Conservation (phyloP, 1,284 basidiomycete species). For the Porogramme epimiltina region DNA sequence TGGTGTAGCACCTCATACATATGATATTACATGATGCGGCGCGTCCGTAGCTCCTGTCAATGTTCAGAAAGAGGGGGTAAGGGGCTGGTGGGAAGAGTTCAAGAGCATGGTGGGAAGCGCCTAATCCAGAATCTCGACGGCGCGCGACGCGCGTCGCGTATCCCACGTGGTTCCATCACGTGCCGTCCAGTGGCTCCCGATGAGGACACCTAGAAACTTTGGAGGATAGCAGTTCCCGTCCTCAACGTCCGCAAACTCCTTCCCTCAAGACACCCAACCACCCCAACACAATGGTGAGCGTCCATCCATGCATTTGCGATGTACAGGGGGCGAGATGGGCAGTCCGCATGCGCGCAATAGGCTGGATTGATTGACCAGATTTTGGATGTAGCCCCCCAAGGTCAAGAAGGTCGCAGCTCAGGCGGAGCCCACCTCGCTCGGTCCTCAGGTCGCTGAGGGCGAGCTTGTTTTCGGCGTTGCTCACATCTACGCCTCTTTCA, state of each 20-base stretch:
- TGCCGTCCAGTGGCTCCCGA: too few relatives aligned
- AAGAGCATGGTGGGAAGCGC: too few relatives aligned
- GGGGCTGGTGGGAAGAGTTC: too few relatives aligned
- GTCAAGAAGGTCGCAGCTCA: conserved; percentile 71
- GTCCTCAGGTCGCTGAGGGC: conserved; percentile 93
- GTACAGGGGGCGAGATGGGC: neutral
- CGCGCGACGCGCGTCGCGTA: too few relatives aligned
- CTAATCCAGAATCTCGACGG: too few relatives aligned
- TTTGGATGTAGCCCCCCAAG: conserved; percentile 71
- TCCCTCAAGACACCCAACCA: conserved; percentile 24
- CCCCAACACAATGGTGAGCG: conserved; percentile 31
- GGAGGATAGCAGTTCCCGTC: conserved; percentile 4
- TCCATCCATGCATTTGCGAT: neutral
- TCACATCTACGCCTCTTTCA: conserved; percentile 98
- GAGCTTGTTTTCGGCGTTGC: conserved; percentile 96
- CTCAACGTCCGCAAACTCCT: conserved; percentile 21
- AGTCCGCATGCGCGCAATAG: neutral
- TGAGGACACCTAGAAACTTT: conserved; percentile 14
- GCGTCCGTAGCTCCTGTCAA: too few relatives aligned
- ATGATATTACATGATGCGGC: too few relatives aligned
- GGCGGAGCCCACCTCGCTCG: conserved; percentile 87
- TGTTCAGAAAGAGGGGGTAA: too few relatives aligned
- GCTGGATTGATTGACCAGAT: conserved; percentile 45
- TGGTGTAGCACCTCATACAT: too few relatives aligned
- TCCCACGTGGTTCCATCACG: too few relatives aligned